These are phyloP conservation scores for Terana coerulea DNA, from an alignment of 768 basidiomycete genomes.

Conservation along the genomic window DNA sequence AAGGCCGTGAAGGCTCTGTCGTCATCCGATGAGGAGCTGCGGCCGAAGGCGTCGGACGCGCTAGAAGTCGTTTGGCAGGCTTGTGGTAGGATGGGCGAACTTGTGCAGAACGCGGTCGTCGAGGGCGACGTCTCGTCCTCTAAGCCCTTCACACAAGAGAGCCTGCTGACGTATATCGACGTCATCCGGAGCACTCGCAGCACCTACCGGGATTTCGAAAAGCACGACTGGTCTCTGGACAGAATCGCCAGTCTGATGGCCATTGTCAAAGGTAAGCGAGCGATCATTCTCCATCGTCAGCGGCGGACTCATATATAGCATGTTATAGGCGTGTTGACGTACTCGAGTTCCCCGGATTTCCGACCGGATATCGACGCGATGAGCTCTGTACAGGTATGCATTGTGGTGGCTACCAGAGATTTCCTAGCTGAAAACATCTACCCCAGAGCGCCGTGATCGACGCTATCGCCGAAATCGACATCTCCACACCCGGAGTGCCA, in stretches of 20 bases:
- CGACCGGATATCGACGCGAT: slow-evolving; percentile 83
- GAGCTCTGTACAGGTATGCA: slow-evolving; percentile 70
- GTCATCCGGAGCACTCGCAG: slow-evolving; percentile 59
- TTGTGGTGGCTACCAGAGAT: background rate
- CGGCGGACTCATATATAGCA: background rate
- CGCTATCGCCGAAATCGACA: slow-evolving; percentile 63
- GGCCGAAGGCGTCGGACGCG: slow-evolving; percentile 39
- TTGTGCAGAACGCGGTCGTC: too few relatives aligned
- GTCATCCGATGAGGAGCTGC: slow-evolving; percentile 25
- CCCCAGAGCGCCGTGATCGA: slow-evolving; percentile 68
- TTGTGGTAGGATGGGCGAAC: slow-evolving; percentile 62
- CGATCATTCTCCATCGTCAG: too few relatives aligned
- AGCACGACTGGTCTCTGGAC: slow-evolving; percentile 62
- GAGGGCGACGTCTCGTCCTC: slow-evolving; percentile 18
- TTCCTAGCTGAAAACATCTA: background rate
- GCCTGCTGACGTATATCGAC: slow-evolving; percentile 76
- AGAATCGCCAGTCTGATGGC: slow-evolving; percentile 66
- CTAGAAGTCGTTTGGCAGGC: slow-evolving; percentile 68
- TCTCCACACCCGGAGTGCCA: slow-evolving; percentile 55
- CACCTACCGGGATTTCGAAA: slow-evolving; percentile 43
- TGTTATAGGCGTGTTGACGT: slow-evolving; percentile 65
- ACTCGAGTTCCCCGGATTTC: slow-evolving; percentile 80
- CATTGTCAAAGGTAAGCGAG: slow-evolving; percentile 64
- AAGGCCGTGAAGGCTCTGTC: slow-evolving; percentile 65
- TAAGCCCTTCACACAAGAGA: slow-evolving; percentile 75